Percentiles rank a stretch among this genome's conserved stretches.
Evolutionary conservation across 805 yeast species (phyloP).

Genomic region (Suhomyces sp.): DNA sequence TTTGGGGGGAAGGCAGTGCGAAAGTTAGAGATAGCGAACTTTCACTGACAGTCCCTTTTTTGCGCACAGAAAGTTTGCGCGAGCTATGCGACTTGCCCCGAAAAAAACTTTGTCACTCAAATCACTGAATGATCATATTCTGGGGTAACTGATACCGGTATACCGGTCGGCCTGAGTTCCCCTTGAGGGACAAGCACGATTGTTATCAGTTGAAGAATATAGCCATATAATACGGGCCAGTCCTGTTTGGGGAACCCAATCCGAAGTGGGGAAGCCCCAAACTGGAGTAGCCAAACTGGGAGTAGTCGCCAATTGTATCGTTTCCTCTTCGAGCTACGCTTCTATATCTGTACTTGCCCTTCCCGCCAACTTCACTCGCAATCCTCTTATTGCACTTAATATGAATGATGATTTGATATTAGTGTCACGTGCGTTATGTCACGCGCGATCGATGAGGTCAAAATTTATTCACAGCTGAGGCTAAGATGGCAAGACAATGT

Average conservation of each 20-base stretch:
- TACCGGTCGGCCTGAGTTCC: background rate
- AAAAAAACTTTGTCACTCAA: background rate
- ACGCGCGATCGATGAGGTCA: conserved; percentile 1
- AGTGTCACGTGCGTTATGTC: background rate
- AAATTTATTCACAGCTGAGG: background rate
- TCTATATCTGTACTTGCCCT: background rate
- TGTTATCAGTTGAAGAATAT: background rate
- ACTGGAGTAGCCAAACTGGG: too few species aligned
- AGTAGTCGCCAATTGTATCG: background rate
- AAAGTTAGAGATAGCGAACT: background rate
- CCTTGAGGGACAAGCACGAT: background rate
- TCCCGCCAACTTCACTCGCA: background rate
- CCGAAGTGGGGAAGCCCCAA: background rate
- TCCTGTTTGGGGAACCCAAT: background rate
- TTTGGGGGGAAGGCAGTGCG: background rate
- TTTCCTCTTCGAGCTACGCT: background rate
- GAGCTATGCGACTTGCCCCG: background rate
- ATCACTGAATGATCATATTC: background rate
- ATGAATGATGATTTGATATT: too few species aligned
- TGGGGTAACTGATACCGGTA: conserved; percentile 1
- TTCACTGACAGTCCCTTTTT: background rate
- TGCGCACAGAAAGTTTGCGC: background rate
- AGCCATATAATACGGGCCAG: background rate
- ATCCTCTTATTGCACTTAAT: too few species aligned
- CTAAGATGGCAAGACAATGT: background rate